These are phyloP conservation scores for Pseudogymnoascus sp. DNA, from an alignment of 2,329 filamentous ascomycete species.

Conservation along the genomic window DNA sequence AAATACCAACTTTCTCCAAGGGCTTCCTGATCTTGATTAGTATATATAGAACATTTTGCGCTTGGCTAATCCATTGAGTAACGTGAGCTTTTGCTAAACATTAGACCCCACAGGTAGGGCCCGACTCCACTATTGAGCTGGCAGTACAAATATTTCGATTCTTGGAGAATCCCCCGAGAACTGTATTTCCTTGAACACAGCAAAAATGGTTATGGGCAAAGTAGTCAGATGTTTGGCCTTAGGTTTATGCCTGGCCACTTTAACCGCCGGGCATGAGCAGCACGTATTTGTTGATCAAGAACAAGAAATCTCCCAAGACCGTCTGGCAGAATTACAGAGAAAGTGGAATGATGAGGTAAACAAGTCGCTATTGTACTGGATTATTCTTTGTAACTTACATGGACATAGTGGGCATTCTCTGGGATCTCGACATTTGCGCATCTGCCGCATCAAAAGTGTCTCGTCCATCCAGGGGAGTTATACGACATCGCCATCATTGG, in stretches of 20 bases:
- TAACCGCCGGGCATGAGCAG: background rate
- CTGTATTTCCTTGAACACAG: background rate
- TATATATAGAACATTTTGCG: background rate
- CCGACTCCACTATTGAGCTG: background rate
- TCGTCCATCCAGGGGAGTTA: constrained; percentile 54
- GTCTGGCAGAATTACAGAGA: background rate
- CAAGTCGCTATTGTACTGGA: no score
- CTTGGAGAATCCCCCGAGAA: background rate
- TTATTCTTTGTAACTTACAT: background rate
- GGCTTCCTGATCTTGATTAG: constrained; percentile 2
- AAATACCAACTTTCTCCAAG: background rate
- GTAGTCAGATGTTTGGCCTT: background rate
- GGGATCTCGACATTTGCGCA: constrained; percentile 73
- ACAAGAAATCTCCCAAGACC: background rate
- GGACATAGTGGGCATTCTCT: constrained; percentile 52
- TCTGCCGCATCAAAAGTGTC: constrained; percentile 59
- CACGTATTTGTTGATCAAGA: background rate
- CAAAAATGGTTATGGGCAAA: background rate
- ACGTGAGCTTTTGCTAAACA: background rate
- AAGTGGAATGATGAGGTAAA: background rate
- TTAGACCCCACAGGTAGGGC: background rate
- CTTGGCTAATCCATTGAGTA: background rate
- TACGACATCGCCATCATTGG: constrained; percentile 70
- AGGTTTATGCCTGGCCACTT: background rate
- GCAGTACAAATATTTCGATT: background rate